Conservation (phyloP, 2,329 filamentous ascomycete species). For the Calonectria pauciramosa region DNA sequence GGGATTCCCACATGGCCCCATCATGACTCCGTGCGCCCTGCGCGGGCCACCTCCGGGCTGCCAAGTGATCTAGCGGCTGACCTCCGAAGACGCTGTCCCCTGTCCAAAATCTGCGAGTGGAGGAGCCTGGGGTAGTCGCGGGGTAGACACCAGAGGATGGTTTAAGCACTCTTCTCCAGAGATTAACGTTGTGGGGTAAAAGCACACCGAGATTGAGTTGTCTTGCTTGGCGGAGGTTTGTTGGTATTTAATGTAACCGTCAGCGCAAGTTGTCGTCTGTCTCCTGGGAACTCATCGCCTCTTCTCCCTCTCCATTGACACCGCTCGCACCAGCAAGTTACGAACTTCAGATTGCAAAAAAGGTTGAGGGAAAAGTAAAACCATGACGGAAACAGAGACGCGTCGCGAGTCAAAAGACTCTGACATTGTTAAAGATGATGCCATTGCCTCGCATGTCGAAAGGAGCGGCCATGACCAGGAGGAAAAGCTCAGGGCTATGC, state of each 20-base stretch:
- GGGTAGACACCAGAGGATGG: neutral
- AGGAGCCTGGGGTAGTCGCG: neutral
- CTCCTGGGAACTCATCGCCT: neutral
- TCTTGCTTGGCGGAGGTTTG: neutral
- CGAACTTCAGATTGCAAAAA: neutral
- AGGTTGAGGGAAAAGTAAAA: neutral
- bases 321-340: neutral
- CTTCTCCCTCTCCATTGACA: neutral
- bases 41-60: conserved; percentile 3
- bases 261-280: neutral
- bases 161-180: neutral
- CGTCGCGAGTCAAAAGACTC: neutral
- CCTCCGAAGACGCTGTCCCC: neutral
- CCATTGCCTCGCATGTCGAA: neutral
- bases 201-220: neutral
- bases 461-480: neutral
- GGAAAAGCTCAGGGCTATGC: neutral
- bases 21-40: neutral
- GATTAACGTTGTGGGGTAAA: conserved; percentile 7
- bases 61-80: neutral
- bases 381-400: neutral
- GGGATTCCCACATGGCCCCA: neutral
- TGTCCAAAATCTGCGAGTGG: neutral
- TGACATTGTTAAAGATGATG: neutral
- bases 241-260: neutral